Percentiles rank a stretch among this genome's conserved stretches.
phyloP scores from a whole-genome alignment of 73 alveolate species.

The Tetrahymena malaccensis region DNA sequence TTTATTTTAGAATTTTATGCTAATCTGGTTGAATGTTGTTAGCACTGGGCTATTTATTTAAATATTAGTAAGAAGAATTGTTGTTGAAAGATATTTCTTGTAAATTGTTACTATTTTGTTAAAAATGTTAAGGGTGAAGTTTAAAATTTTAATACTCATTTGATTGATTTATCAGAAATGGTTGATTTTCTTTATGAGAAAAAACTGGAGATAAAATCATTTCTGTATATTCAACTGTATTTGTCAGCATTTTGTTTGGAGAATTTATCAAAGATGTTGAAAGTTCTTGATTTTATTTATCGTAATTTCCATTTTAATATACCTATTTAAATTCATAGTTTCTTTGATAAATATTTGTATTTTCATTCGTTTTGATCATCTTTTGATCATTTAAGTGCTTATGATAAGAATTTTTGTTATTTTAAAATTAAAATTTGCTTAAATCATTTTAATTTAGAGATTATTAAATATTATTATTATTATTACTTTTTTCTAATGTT shows the following conservation, averaged over 20 bases:
- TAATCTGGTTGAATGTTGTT: too few species aligned
- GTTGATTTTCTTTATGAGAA: neutral
- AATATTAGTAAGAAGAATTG: neutral
- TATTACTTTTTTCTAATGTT: too few species aligned
- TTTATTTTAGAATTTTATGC: too few species aligned
- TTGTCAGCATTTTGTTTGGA: neutral
- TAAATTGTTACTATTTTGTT: neutral
- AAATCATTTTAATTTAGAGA: too few species aligned
- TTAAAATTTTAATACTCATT: neutral
- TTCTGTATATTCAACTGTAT: neutral
- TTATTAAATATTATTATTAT: too few species aligned
- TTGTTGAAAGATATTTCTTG: neutral
- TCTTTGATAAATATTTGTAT: neutral
- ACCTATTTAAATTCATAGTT: neutral
- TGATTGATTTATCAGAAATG: neutral
- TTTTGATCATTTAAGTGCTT: neutral
- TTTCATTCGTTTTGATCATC: neutral
- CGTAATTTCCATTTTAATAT: neutral
- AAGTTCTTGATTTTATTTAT: neutral
- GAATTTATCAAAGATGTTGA: neutral
- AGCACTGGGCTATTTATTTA: neutral
- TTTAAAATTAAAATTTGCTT: too few species aligned
- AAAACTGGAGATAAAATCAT: neutral
- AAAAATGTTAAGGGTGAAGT: neutral
- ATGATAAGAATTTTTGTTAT: too few species aligned